Percentiles rank a stretch among this genome's conserved stretches.
Conservation (phyloP, 805 yeast species). For the Torulaspora quercuum region DNA sequence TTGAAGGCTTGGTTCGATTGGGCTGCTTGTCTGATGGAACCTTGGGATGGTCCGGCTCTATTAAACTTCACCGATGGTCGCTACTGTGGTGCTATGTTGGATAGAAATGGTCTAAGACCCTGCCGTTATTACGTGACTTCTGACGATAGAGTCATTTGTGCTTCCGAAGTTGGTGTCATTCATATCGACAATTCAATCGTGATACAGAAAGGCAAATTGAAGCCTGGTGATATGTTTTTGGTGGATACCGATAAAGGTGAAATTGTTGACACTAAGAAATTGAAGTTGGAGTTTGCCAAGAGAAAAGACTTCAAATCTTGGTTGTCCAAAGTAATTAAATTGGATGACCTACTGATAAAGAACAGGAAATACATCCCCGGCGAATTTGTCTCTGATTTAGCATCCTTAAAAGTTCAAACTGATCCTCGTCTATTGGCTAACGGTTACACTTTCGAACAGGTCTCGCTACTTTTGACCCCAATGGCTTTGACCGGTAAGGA, state of each 20-base stretch:
- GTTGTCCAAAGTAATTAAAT: constrained; percentile 80
- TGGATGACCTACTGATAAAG: constrained; percentile 69
- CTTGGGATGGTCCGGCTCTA: constrained; percentile 99
- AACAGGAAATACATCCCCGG: constrained; percentile 39
- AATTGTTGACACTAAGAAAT: constrained; percentile 88
- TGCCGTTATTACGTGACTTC: constrained; percentile 95
- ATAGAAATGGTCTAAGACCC: constrained; percentile 96
- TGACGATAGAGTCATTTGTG: constrained; percentile 94
- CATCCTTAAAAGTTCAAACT: constrained; percentile 50
- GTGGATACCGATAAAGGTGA: constrained; percentile 92
- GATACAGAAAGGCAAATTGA: constrained; percentile 86
- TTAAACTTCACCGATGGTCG: constrained; percentile 96
- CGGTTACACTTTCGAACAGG: constrained; percentile 94
- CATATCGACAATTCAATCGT: constrained; percentile 80
- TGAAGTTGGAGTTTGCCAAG: constrained; percentile 73
- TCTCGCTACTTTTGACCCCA: constrained; percentile 77
- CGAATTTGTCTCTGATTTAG: constrained; percentile 25
- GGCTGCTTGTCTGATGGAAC: constrained; percentile 99
- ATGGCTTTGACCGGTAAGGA: constrained; percentile 93
- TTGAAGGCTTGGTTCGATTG: constrained; percentile 95
- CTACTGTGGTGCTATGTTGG: constrained; percentile 97
- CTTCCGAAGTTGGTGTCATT: constrained; percentile 96
- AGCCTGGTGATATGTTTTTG: constrained; percentile 93
- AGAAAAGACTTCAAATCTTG: constrained; percentile 91
- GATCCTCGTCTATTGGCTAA: constrained; percentile 83